Evolutionary conservation across 2,329 filamentous ascomycete species (phyloP).

Genomic region (Pseudocercospora cruenta): DNA sequence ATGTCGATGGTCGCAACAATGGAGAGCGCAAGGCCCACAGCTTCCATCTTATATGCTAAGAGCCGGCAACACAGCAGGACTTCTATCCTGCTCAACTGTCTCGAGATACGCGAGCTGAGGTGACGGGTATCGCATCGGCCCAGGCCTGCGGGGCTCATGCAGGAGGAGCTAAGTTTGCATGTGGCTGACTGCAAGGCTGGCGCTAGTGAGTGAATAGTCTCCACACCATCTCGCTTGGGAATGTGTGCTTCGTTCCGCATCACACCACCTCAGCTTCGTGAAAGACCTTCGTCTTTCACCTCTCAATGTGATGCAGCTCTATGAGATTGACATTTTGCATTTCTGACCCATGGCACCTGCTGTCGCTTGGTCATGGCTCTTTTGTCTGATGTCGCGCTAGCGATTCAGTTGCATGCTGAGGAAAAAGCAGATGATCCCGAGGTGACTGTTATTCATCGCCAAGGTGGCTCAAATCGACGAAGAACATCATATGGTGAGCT

Average conservation of each 20-base stretch:
- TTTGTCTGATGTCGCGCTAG: neutral
- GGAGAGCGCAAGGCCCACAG: neutral
- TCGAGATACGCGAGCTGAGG: neutral
- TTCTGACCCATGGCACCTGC: too few relatives aligned
- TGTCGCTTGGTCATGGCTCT: neutral
- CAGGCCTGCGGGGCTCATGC: neutral
- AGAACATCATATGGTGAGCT: neutral
- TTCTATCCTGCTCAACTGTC: neutral
- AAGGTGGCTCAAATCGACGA: neutral
- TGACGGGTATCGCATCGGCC: neutral
- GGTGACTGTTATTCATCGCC: neutral
- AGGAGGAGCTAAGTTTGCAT: neutral
- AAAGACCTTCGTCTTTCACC: too few relatives aligned
- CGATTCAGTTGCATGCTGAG: constrained; percentile 6
- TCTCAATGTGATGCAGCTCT: too few relatives aligned
- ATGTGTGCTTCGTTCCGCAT: neutral
- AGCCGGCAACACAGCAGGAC: neutral
- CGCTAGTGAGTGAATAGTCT: constrained; percentile 4
- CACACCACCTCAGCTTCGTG: neutral
- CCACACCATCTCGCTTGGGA: neutral
- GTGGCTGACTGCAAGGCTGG: neutral
- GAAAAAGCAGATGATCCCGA: neutral
- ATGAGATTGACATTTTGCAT: too few relatives aligned
- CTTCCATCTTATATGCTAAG: neutral
- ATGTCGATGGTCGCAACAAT: constrained; percentile 4